Conservation (phyloP, 2,329 filamentous ascomycete genomes). For the Sphaerostilbella broomeana region DNA sequence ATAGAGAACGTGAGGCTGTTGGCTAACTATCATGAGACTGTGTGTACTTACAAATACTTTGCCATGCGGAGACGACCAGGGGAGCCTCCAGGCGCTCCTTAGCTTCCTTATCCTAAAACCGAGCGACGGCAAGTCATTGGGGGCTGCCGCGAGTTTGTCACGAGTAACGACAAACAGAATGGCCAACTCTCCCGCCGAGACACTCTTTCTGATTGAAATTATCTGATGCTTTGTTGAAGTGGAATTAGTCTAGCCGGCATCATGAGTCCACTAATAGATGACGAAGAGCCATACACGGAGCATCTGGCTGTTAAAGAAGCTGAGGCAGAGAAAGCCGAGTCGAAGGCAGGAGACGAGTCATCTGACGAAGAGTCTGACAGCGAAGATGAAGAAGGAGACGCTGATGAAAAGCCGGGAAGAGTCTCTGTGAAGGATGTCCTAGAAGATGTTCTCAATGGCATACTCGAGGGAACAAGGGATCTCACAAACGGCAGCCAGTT, state of each 20-base stretch:
- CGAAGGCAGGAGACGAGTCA: slow-evolving; percentile 13
- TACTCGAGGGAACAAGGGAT: slow-evolving; percentile 8
- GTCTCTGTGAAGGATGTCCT: slow-evolving; percentile 12
- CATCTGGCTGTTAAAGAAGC: slow-evolving; percentile 4
- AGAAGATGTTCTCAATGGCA: slow-evolving; percentile 6
- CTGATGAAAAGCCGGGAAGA: slow-evolving; percentile 1
- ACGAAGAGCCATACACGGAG: slow-evolving; percentile 4
- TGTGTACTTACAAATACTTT: neutral
- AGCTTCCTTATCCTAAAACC: too few relatives aligned
- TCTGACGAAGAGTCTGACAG: slow-evolving; percentile 17
- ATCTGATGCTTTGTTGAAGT: too few relatives aligned
- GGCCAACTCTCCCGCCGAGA: too few relatives aligned
- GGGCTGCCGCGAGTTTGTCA: too few relatives aligned
- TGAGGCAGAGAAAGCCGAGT: slow-evolving; percentile 13
- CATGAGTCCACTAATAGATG: slow-evolving; percentile 10
- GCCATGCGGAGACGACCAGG: slow-evolving; percentile 3
- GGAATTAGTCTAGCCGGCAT: too few relatives aligned
- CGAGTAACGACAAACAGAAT: too few relatives aligned
- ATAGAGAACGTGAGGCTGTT: neutral
- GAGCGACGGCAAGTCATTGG: too few relatives aligned
- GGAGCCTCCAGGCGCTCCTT: too few relatives aligned
- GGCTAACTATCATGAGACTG: neutral
- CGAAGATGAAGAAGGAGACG: slow-evolving; percentile 14
- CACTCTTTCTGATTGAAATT: too few relatives aligned
- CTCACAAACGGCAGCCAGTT: slow-evolving; percentile 8